Evolutionary conservation across 2,329 filamentous ascomycete genomes (phyloP).

Genomic region (Trichoderma sp.): DNA sequence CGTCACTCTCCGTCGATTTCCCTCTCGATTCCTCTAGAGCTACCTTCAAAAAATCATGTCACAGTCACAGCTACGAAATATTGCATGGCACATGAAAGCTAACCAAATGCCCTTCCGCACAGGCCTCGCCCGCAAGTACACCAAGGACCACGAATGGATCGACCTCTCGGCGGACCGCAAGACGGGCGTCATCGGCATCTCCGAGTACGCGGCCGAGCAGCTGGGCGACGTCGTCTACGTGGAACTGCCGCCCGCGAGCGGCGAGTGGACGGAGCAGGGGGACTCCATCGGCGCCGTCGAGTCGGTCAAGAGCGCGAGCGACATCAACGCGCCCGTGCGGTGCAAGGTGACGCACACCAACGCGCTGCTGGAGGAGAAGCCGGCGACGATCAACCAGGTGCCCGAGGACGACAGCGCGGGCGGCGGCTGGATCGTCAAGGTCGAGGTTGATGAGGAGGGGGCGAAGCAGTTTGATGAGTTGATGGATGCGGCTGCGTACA

Average conservation of each 20-base stretch:
- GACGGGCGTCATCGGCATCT: conserved; percentile 81
- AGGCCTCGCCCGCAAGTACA: conserved; percentile 81
- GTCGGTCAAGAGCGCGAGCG: conserved; percentile 97
- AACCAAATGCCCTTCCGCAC: background rate
- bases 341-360: conserved; percentile 80
- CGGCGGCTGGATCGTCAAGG: conserved; percentile 91
- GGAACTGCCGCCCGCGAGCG: conserved; percentile 72
- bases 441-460: conserved; percentile 70
- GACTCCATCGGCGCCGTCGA: conserved; percentile 93
- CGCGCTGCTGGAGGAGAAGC: conserved; percentile 75
- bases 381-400: conserved; percentile 82
- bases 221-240: conserved; percentile 97
- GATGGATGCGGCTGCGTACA: conserved; percentile 79
- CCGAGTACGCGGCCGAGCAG: conserved; percentile 84
- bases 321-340: conserved; percentile 86
- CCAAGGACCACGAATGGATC: conserved; percentile 98
- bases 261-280: conserved; percentile 67
- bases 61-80: background rate
- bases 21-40: background rate
- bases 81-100: background rate
- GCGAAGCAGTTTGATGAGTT: conserved; percentile 70
- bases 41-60: background rate
- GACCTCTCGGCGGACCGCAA: conserved; percentile 82
- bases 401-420: conserved; percentile 75
- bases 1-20: background rate